phyloP scores from a whole-genome alignment of 495 filamentous ascomycete species.

The Penicillium silybi region DNA sequence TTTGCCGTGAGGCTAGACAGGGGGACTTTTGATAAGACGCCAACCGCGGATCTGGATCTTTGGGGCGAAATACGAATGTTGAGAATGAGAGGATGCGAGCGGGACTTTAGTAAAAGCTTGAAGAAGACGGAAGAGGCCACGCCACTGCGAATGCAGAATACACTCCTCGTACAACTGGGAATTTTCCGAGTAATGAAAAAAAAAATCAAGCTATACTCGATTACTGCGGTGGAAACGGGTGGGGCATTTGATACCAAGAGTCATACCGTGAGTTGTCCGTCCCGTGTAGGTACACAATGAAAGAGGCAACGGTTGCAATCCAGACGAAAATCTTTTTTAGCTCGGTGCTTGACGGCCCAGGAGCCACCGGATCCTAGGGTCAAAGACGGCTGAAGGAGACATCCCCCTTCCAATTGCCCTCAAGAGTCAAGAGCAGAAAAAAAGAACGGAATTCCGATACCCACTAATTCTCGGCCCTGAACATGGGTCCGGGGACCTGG shows the following conservation, averaged over 20 bases:
- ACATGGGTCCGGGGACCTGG: neutral
- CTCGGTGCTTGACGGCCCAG: neutral
- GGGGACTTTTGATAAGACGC: neutral
- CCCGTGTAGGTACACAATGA: slow-evolving; percentile 11
- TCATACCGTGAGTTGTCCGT: slow-evolving; percentile 17
- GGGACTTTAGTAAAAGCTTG: slow-evolving; percentile 7
- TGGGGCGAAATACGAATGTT: neutral
- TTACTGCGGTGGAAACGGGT: slow-evolving; percentile 19
- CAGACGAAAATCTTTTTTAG: slow-evolving; percentile 10
- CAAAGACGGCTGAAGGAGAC: neutral
- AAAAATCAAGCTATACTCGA: slow-evolving; percentile 16
- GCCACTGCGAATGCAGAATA: slow-evolving; percentile 14
- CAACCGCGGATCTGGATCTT: neutral
- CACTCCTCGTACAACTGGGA: slow-evolving; percentile 13
- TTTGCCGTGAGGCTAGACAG: neutral
- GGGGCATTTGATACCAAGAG: slow-evolving; percentile 18
- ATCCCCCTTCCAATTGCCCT: neutral
- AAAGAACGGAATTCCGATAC: neutral
- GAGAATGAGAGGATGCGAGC: slow-evolving; percentile 5
- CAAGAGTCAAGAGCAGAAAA: neutral
- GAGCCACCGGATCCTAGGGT: neutral
- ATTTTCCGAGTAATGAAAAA: no score
- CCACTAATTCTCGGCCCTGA: neutral
- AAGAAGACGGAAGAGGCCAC: slow-evolving; percentile 13
- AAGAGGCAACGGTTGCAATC: slow-evolving; percentile 19